Evolutionary conservation across 495 filamentous ascomycete species (phyloP).

Genomic region (Aspergillus steynii): DNA sequence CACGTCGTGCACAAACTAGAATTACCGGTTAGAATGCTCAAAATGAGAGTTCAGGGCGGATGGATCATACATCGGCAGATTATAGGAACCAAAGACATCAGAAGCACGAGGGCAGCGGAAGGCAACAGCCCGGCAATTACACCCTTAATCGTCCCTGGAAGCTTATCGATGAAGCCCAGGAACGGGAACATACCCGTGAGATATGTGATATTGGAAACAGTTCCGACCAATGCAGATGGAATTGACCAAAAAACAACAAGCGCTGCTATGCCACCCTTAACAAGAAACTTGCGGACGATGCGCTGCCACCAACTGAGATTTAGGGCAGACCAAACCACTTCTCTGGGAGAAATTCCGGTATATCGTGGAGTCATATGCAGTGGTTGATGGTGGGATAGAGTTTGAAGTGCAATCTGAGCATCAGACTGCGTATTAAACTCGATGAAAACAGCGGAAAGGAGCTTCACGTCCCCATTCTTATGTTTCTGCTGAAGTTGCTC

Average conservation of each 20-base stretch:
- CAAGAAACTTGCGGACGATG: conserved; percentile 65
- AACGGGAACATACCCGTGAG: conserved; percentile 61
- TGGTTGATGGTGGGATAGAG: conserved; percentile 78
- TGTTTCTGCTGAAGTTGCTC: conserved; percentile 60
- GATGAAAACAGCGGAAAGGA: conserved; percentile 74
- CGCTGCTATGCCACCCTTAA: conserved; percentile 66
- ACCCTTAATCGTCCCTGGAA: conserved; percentile 70
- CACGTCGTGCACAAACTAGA: conserved; percentile 66
- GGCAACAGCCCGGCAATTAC: conserved; percentile 80
- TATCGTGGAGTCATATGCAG: conserved; percentile 84
- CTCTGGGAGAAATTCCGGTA: conserved; percentile 72
- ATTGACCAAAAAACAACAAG: conserved; percentile 92
- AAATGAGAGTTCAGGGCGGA: background rate
- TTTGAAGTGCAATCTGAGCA: conserved; percentile 79
- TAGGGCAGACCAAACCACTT: conserved; percentile 82
- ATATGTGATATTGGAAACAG: conserved; percentile 76
- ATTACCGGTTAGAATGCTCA: conserved; percentile 10
- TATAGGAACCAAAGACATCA: conserved; percentile 87
- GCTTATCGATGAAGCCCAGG: conserved; percentile 65
- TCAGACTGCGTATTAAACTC: conserved; percentile 78
- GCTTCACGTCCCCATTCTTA: conserved; percentile 44
- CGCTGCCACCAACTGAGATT: conserved; percentile 82
- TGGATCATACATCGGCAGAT: conserved; percentile 66
- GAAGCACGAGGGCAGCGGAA: conserved; percentile 68
- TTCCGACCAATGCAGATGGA: conserved; percentile 77